Conservation (phyloP, 495 filamentous ascomycete genomes). For the Astrothelium subdiscretum region DNA sequence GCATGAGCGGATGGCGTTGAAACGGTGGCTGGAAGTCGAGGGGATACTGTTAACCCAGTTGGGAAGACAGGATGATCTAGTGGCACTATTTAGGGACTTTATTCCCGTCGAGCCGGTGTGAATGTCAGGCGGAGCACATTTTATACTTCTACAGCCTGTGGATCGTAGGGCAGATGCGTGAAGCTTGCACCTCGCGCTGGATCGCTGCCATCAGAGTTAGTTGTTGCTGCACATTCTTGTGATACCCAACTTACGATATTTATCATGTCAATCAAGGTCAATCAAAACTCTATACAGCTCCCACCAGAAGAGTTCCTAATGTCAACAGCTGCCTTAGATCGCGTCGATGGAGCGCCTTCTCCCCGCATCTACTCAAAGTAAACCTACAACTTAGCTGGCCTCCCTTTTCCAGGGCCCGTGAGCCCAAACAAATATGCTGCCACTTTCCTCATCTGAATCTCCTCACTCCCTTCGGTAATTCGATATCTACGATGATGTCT, state of each 20-base stretch:
- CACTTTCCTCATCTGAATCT: slow-evolving; percentile 35
- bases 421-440: slow-evolving; percentile 30
- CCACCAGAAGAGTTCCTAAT: too few species aligned
- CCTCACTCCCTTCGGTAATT: slow-evolving; percentile 32
- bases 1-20: slow-evolving; percentile 53
- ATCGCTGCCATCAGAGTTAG: too few species aligned
- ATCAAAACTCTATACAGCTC: not conserved
- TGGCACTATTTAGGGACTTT: slow-evolving; percentile 74
- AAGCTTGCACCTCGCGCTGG: not conserved
- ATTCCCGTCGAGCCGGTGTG: not conserved
- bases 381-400: slow-evolving; percentile 10
- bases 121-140: too few species aligned
- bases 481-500: slow-evolving; percentile 30
- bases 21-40: slow-evolving; percentile 59
- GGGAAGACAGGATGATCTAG: slow-evolving; percentile 67
- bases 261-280: not conserved
- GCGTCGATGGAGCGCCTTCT: too few species aligned
- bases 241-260: not conserved
- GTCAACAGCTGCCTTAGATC: too few species aligned
- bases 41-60: slow-evolving; percentile 66
- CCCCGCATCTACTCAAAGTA: too few species aligned
- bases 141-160: too few species aligned
- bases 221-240: not conserved
- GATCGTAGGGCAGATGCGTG: not conserved
- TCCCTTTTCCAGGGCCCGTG: slow-evolving; percentile 22